Evolutionary conservation across 148 eudicot species (phyloP), one percentile per base, ranked within the genome.

Genomic region (Fallopia convolvulus): DNA sequence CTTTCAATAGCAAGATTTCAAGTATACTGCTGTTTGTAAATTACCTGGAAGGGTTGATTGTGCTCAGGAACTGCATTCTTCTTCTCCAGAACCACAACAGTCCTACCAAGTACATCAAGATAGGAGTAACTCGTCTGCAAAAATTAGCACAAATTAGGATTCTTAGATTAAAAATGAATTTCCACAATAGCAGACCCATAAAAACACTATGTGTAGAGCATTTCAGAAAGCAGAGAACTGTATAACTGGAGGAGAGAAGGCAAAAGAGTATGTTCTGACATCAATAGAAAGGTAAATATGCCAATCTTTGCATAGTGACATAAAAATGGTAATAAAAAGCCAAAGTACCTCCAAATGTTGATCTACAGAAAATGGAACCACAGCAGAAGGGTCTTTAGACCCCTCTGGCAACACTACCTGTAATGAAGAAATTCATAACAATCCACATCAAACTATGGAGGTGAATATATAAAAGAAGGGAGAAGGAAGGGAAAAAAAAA

Each of bases 361-460:
- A 21, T 93, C 89, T 71, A 90, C 88, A 10, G 91, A 50, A 81
- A 91, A 96, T 53, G 99, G 93, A 72, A 83, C 90, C 72, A 84
- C 79, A 46, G 77, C 86, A 47, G 86, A 87, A 39, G 98, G 91
- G 80, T 88, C 82, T 80, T 84, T 87, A 42, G 99, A 92, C 70
- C 99, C 99, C 84, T 95, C 98, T 15, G 99, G 99, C 80, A 95
- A 86, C 81, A 89, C 90, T 49, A 95, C 97, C 99, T 95, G 79
- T 78, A 73, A 73, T 73, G 53, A 72, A 17, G 48, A 71, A 46
- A 32, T 72, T 46, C 42, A 26, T 21, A 72, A 72, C 30, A 72
- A 72, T 17, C 47, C 74, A 72, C 50, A 72, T 30, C 32, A 8
- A 65, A 65, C 21, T 36, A 68, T 39, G 41, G 20, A 68, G 46